Percentiles rank a stretch among this genome's conserved stretches.
Evolutionary conservation across 2,329 filamentous ascomycete genomes (phyloP).

Genomic region (Xylariomycetidae sp.): DNA sequence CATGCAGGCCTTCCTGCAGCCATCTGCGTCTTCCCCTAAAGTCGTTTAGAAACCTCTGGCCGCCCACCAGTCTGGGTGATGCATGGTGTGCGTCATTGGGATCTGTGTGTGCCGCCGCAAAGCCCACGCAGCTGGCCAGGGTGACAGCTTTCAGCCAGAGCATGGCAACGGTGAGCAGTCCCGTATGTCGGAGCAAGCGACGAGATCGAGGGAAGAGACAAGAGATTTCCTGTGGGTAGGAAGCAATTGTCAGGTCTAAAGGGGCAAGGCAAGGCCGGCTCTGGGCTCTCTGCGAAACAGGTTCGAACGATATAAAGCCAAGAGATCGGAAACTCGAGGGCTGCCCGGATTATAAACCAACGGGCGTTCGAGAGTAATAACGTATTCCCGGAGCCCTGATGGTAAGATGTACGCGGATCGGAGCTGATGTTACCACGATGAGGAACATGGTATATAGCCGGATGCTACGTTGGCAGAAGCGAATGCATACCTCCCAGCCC

Average conservation of each 20-base stretch:
- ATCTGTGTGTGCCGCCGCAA: conserved; percentile 21
- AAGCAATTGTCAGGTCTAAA: too few relatives aligned
- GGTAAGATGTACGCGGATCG: conserved; percentile 15
- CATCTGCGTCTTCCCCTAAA: conserved; percentile 18
- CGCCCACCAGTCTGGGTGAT: conserved; percentile 22
- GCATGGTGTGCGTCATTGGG: conserved; percentile 9
- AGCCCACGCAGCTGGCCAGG: conserved; percentile 20
- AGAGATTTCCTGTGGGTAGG: too few relatives aligned
- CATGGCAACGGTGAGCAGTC: conserved; percentile 12
- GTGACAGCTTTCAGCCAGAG: conserved; percentile 16
- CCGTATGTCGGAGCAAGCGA: background rate
- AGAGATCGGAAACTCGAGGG: conserved; percentile 1
- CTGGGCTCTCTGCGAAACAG: too few relatives aligned
- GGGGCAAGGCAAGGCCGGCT: too few relatives aligned
- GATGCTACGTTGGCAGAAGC: conserved; percentile 24
- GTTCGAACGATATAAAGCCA: background rate
- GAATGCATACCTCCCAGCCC: conserved; percentile 12
- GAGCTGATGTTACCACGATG: conserved; percentile 14
- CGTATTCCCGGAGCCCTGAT: background rate
- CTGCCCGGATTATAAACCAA: conserved; percentile 9
- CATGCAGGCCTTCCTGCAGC: conserved; percentile 10
- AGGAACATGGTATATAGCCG: conserved; percentile 24
- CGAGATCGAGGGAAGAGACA: background rate
- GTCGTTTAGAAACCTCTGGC: conserved; percentile 22
- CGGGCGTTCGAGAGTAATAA: conserved; percentile 3